These are phyloP conservation scores for Marasmius sp. DNA, from an alignment of 1,284 basidiomycete species.

Conservation along the genomic window DNA sequence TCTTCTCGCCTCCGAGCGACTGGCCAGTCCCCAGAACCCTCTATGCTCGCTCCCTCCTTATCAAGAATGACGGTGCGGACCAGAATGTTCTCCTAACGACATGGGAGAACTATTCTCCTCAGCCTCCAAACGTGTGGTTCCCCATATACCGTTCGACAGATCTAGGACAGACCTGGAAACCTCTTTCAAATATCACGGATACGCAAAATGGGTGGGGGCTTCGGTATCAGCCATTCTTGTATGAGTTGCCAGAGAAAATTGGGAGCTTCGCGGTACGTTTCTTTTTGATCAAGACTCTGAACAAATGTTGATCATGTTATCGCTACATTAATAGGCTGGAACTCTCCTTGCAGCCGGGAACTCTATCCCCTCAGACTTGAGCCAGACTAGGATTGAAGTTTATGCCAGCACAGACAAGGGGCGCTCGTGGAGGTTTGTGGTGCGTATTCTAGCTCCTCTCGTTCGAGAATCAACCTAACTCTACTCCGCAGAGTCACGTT, in stretches of 20 bases:
- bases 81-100: conserved; percentile 19
- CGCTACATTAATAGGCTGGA: conserved; percentile 14
- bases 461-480: not conserved
- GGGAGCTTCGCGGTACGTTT: conserved; percentile 24
- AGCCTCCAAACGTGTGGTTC: conserved; percentile 17
- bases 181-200: conserved; percentile 18
- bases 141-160: conserved; percentile 18
- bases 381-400: conserved; percentile 31
- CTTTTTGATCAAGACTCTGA: conserved; percentile 21
- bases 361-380: conserved; percentile 23
- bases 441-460: conserved; percentile 22
- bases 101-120: conserved; percentile 21
- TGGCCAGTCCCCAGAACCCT: conserved; percentile 33
- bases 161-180: conserved; percentile 17
- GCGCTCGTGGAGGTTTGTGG: conserved; percentile 12
- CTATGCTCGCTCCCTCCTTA: conserved; percentile 19
- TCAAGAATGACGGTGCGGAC: conserved; percentile 14
- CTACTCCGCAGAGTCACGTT: conserved; percentile 14
- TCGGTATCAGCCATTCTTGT: conserved; percentile 32
- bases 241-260: conserved; percentile 23
- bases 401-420: conserved; percentile 31
- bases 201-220: conserved; percentile 28
- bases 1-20: conserved; percentile 23
- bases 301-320: not conserved
- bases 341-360: conserved; percentile 30